phyloP scores from a whole-genome alignment of 176 grass and related monocot species.

The Aegilops sharonensis region DNA sequence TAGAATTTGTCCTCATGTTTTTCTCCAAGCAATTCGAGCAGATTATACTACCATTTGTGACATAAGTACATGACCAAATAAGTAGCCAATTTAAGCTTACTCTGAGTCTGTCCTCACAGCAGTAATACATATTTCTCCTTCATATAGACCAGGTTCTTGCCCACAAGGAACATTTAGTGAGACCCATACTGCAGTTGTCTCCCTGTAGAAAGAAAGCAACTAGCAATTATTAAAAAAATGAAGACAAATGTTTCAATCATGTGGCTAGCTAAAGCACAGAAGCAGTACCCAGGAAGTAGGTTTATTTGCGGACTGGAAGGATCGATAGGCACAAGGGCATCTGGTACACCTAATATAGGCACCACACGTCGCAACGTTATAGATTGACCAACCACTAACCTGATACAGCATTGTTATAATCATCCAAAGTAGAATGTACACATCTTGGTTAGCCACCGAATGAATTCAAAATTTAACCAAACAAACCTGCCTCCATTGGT shows the following conservation, averaged over 20 bases:
- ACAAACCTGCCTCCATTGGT: slow-evolving; percentile 80
- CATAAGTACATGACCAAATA: slow-evolving; percentile 7
- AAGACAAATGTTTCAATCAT: slow-evolving; percentile 2
- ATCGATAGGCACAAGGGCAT: slow-evolving; percentile 98
- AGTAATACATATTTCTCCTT: slow-evolving; percentile 87
- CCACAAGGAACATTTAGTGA: slow-evolving; percentile 81
- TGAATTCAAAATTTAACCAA: slow-evolving; percentile 12
- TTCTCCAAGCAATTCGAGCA: neutral
- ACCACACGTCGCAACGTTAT: slow-evolving; percentile 83
- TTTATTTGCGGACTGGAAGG: slow-evolving; percentile 63
- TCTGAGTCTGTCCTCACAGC: slow-evolving; percentile 69
- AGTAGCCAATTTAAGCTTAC: slow-evolving; percentile 46
- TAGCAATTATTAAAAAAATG: slow-evolving; percentile 3
- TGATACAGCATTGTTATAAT: slow-evolving; percentile 45
- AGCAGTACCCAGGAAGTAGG: slow-evolving; percentile 78
- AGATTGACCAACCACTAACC: slow-evolving; percentile 70
- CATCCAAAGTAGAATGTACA: slow-evolving; percentile 37
- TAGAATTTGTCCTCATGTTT: neutral
- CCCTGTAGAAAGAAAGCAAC: slow-evolving; percentile 52
- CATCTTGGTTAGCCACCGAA: slow-evolving; percentile 25
- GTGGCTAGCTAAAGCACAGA: slow-evolving; percentile 29
- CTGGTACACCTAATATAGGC: slow-evolving; percentile 93
- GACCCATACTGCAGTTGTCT: slow-evolving; percentile 87
- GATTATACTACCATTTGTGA: slow-evolving; percentile 3
- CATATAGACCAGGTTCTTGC: slow-evolving; percentile 84